A percentile compares a stretch with the other conserved stretches of the same genome.
Evolutionary conservation across 345 rosid genomes (phyloP).

Genomic region (Cochlearia excelsa): DNA sequence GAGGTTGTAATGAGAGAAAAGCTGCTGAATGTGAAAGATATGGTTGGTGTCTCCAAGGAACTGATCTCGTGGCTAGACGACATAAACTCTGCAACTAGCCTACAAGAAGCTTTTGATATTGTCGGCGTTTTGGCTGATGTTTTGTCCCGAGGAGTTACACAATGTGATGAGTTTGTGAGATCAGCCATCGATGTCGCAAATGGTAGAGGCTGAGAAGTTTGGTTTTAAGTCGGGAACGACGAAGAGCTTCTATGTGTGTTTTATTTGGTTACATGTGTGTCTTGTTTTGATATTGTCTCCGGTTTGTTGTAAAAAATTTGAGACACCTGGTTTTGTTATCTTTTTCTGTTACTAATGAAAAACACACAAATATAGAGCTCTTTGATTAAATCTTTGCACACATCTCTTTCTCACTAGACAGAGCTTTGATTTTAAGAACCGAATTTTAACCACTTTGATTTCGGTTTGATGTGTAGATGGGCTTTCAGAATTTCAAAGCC

Average conservation of each 20-base stretch:
- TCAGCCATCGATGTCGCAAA: constrained; percentile 64
- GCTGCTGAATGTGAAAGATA: constrained; percentile 64
- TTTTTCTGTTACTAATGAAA: constrained; percentile 24
- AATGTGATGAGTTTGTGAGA: constrained; percentile 75
- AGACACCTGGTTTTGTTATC: not conserved
- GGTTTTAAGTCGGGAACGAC: not conserved
- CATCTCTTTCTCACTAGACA: no score
- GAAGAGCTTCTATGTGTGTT: constrained; percentile 22
- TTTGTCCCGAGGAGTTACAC: constrained; percentile 57
- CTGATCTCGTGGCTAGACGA: constrained; percentile 80
- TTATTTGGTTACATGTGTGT: not conserved
- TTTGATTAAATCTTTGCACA: not conserved
- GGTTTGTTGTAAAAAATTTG: constrained; percentile 10
- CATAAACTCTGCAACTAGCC: constrained; percentile 62
- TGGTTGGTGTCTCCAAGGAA: constrained; percentile 84
- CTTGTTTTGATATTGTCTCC: no score
- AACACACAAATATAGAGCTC: constrained; percentile 24
- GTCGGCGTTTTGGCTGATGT: constrained; percentile 75
- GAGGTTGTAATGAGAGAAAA: constrained; percentile 75
- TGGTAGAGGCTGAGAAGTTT: constrained; percentile 52
- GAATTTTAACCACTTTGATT: no score
- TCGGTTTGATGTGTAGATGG: no score
- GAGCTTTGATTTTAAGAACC: no score
- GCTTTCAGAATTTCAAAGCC: no score
- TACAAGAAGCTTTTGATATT: constrained; percentile 88